phyloP scores from a whole-genome alignment of 768 basidiomycete genomes.

The Lactifluus pinguis region DNA sequence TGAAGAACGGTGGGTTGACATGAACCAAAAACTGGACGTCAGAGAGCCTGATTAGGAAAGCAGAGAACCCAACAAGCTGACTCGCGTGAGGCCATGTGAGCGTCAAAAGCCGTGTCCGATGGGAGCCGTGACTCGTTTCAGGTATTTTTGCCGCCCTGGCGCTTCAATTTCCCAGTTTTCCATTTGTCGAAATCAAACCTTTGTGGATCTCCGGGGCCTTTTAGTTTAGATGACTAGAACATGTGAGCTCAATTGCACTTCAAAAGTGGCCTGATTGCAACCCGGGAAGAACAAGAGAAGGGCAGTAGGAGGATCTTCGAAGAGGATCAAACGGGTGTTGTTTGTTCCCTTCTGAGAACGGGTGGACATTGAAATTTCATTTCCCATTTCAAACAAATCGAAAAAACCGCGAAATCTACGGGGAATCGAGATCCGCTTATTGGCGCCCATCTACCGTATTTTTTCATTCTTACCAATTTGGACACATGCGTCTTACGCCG shows the following conservation, averaged over 20 bases:
- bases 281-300: background rate
- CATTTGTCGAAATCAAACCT: background rate
- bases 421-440: slow-evolving; percentile 13
- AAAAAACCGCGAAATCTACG: slow-evolving; percentile 8
- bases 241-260: background rate
- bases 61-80: background rate
- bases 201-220: background rate
- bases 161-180: background rate
- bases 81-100: background rate
- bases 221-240: background rate
- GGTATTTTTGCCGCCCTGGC: background rate
- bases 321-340: background rate
- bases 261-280: slow-evolving; percentile 1
- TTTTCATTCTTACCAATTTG: slow-evolving; percentile 16
- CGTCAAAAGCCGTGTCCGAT: background rate
- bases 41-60: background rate
- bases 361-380: background rate
- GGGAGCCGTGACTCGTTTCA: slow-evolving; percentile 10
- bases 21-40: background rate
- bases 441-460: slow-evolving; percentile 7
- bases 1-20: background rate
- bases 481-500: slow-evolving; percentile 4
- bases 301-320: background rate
- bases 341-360: slow-evolving; percentile 10
- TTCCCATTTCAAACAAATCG: background rate